Evolutionary conservation across 768 basidiomycete species (phyloP).

Genomic region (Agaricus sinodeliciosus): DNA sequence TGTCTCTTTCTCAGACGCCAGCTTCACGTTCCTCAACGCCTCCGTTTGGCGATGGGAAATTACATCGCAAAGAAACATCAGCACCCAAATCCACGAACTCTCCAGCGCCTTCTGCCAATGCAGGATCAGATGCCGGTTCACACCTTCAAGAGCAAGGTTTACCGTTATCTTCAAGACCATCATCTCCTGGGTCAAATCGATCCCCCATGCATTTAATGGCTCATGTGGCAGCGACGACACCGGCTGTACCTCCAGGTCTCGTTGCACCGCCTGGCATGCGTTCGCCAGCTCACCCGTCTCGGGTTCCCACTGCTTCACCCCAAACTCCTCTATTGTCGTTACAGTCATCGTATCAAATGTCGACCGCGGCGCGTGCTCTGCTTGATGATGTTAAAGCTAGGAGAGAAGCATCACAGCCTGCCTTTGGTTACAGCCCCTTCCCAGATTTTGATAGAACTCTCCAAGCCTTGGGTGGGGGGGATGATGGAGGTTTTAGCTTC

Average conservation of each 20-base stretch:
- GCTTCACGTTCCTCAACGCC: conserved; percentile 56
- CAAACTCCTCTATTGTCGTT: conserved; percentile 47
- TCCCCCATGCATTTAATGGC: conserved; percentile 32
- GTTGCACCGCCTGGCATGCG: conserved; percentile 59
- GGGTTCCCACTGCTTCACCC: conserved; percentile 42
- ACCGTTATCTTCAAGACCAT: conserved; percentile 32
- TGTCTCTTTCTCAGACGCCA: conserved; percentile 38
- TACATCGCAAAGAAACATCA: conserved; percentile 19
- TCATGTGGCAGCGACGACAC: conserved; percentile 17
- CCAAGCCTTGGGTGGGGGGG: conserved; percentile 59
- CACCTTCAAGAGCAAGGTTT: conserved; percentile 37
- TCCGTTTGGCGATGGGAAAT: conserved; percentile 35
- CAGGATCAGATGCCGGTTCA: conserved; percentile 45
- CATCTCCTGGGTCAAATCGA: conserved; percentile 23
- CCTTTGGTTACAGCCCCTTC: conserved; percentile 54
- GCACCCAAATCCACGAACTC: conserved; percentile 25
- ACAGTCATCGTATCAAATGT: conserved; percentile 76
- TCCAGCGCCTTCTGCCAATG: conserved; percentile 42
- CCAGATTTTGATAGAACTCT: conserved; percentile 87
- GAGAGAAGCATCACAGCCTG: conserved; percentile 47
- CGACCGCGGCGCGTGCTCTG: conserved; percentile 75
- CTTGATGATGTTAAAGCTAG: conserved; percentile 78
- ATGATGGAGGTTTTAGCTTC: conserved; percentile 76
- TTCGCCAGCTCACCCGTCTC: conserved; percentile 45
- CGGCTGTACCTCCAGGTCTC: conserved; percentile 42